Conservation (phyloP, 2,329 filamentous ascomycete species). For the Arthrobotrys musiformis region DNA sequence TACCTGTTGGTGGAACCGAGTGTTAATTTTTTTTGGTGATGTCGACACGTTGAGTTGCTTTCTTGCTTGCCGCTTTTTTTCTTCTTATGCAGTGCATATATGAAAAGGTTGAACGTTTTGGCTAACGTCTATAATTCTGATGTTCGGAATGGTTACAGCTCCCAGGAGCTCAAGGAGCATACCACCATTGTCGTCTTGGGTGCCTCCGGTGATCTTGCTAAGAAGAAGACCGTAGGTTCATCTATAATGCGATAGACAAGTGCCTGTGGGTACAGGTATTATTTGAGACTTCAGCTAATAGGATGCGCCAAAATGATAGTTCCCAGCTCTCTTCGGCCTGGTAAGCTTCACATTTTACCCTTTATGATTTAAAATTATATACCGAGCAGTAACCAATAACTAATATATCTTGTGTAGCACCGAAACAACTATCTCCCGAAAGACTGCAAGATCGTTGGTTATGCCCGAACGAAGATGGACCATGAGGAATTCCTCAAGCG, state of each 20-base stretch:
- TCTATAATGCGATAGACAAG: background rate
- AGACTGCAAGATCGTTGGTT: slow-evolving; percentile 96
- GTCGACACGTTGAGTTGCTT: background rate
- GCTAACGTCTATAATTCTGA: slow-evolving; percentile 6
- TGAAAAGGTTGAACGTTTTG: background rate
- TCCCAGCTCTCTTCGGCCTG: slow-evolving; percentile 95
- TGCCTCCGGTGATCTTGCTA: slow-evolving; percentile 95
- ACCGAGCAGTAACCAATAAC: background rate
- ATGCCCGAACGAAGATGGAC: slow-evolving; percentile 99
- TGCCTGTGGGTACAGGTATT: too few relatives aligned
- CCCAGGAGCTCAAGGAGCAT: slow-evolving; percentile 97
- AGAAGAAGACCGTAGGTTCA: slow-evolving; percentile 92
- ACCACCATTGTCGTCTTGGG: slow-evolving; percentile 96
- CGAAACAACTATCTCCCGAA: slow-evolving; percentile 98
- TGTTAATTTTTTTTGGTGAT: background rate
- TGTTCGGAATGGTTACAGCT: slow-evolving; percentile 66
- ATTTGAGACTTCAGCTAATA: background rate
- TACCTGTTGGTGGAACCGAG: background rate
- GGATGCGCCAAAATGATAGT: slow-evolving; percentile 67
- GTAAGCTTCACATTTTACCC: slow-evolving; percentile 72
- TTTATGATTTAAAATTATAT: too few relatives aligned
- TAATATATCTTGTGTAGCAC: slow-evolving; percentile 70
- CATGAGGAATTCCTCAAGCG: slow-evolving; percentile 92
- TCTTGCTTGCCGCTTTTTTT: background rate
- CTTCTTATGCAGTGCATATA: background rate